phyloP scores from a whole-genome alignment of 352 stramenopile genomes.

The Blastocystis sp. region DNA sequence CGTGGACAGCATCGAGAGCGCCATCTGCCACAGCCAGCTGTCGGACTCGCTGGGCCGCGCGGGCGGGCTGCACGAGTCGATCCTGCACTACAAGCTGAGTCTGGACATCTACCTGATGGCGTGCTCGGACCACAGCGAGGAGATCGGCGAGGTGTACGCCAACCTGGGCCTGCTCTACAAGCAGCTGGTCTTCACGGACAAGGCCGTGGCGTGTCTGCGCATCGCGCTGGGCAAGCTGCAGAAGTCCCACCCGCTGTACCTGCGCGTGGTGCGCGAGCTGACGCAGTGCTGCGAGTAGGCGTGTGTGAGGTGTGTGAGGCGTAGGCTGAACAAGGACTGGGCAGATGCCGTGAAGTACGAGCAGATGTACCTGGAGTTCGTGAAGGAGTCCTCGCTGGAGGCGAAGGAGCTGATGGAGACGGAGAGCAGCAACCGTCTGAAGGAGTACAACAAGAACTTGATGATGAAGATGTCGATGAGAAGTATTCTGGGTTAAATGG shows the following conservation, averaged over 20 bases:
- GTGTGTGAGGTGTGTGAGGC: neutral
- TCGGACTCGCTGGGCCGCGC: conserved; percentile 26
- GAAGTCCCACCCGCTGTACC: conserved; percentile 20
- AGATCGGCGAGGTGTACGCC: conserved; percentile 57
- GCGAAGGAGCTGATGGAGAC: conserved; percentile 4
- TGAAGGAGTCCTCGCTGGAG: conserved; percentile 32
- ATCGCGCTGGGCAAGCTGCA: conserved; percentile 18
- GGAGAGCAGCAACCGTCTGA: conserved; percentile 25
- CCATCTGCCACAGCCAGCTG: conserved; percentile 59
- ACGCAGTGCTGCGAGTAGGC: conserved; percentile 41
- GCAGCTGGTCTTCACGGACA: conserved; percentile 36
- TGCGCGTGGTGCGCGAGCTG: conserved; percentile 2
- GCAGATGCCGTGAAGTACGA: conserved; percentile 24
- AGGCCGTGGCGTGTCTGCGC: conserved; percentile 21
- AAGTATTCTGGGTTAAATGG: conserved; percentile 62
- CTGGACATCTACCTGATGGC: conserved; percentile 67
- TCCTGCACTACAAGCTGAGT: conserved; percentile 34
- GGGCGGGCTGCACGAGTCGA: conserved; percentile 38
- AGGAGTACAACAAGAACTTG: conserved; percentile 57
- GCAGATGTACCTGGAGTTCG: conserved; percentile 35
- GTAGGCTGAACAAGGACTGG: conserved; percentile 51
- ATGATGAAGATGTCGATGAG: conserved; percentile 64
- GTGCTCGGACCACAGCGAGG: conserved; percentile 35
- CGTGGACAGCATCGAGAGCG: conserved; percentile 36
- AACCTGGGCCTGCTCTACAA: conserved; percentile 40